Evolutionary conservation across 2,329 filamentous ascomycete genomes (phyloP), one percentile per base, ranked within the genome.

Genomic region (Alternaria sp.): DNA sequence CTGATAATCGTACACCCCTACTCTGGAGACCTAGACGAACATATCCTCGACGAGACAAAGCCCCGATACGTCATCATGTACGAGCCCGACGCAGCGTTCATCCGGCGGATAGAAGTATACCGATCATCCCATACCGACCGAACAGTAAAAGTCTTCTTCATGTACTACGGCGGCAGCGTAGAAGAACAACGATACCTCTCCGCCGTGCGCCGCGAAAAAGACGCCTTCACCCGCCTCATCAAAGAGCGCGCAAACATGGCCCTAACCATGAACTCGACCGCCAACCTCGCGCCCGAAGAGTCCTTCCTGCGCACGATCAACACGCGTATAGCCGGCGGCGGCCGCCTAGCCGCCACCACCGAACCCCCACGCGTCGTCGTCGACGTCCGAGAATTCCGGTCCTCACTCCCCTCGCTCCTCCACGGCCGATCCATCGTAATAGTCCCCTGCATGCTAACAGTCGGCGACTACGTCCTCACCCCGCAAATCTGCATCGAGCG

Each of bases 51-150:
- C 78, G 96, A 99, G 80, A 86, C 96, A 61, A 93, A 92, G 74
- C 96, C 96, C 32, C 90, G 92, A 63, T 97, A 97, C 79, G 93
- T 99, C 62, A 91, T 99, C 82, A 98, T 99, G 96, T 99, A 97
- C 80, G 96, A 98, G 77, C 95, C 96, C 1, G 93, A 98, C 69
- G 89, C 95, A 4, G 90, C 95, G 4, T 99, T 99, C 79, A 97
- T 98, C 73, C 89, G 96, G 13, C 87, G 95, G 40, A 91, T 99
- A 19, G 96, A 99, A 78, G 94, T 98, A 2, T 99, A 98, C 81
- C 90, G 96, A 43, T 97, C 93, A 56, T 97, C 94, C 10, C 96
- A 99, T 81, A 91, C 90, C 61, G 93, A 95, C 77, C 86, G 93
- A 36, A 93, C 93, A 73, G 92, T 98, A 45, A 88, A 93, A 46